A percentile compares a stretch with the other conserved stretches of the same genome.
phyloP scores from a whole-genome alignment of 108 stramenopile species.

The Cyclotella kingstonii region DNA sequence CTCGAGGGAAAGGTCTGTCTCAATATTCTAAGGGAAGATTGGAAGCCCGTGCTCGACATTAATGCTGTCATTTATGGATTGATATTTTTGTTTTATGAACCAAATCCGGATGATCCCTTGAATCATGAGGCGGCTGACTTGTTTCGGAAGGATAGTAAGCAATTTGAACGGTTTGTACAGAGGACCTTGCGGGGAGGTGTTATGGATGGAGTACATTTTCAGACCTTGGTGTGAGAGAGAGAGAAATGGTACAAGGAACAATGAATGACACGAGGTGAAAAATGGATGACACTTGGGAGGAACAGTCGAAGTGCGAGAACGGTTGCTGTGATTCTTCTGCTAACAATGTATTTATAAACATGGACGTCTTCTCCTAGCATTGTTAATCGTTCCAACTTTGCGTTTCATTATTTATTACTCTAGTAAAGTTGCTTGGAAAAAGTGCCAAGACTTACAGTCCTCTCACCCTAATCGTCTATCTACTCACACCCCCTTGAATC shows the following conservation, averaged over 20 bases:
- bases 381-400: no score
- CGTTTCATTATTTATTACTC: no score
- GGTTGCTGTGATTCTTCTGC: no score
- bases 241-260: neutral
- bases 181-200: constrained; percentile 82
- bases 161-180: constrained; percentile 85
- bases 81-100: constrained; percentile 98
- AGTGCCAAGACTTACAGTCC: no score
- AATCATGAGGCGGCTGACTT: constrained; percentile 98
- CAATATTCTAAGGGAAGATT: constrained; percentile 98
- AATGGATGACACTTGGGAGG: neutral
- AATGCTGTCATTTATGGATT: constrained; percentile 99
- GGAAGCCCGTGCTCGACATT: constrained; percentile 99
- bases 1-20: constrained; percentile 98
- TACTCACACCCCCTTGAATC: constrained; percentile 52
- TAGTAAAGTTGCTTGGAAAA: no score
- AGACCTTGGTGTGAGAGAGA: constrained; percentile 56
- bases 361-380: no score
- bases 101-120: constrained; percentile 98
- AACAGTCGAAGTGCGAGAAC: no score
- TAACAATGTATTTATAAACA: no score
- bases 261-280: neutral
- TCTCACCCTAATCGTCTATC: neutral
- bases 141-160: constrained; percentile 87
- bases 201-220: constrained; percentile 87